phyloP scores from a whole-genome alignment of 2,329 filamentous ascomycete species.

The Aspergillus costaricaensis region DNA sequence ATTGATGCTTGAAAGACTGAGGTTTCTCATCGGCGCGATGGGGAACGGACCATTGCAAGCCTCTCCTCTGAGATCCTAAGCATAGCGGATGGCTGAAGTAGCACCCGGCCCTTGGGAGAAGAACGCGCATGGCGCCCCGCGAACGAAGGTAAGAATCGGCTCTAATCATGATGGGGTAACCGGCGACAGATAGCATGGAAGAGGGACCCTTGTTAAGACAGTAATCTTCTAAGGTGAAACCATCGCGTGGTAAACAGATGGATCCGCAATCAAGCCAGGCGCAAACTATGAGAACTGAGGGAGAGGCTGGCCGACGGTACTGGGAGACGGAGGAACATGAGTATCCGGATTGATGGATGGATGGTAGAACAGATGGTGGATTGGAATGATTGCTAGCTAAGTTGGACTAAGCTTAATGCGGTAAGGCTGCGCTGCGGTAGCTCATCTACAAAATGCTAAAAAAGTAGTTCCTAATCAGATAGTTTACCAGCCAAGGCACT shows the following conservation, averaged over 20 bases:
- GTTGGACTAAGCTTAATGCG: background rate
- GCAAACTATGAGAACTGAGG: background rate
- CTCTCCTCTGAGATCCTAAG: constrained; percentile 20
- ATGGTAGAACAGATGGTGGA: background rate
- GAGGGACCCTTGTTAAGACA: background rate
- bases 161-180: constrained; percentile 22
- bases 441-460: background rate
- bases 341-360: background rate
- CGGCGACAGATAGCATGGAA: background rate
- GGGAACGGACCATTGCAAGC: constrained; percentile 25
- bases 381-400: background rate
- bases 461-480: background rate
- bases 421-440: background rate
- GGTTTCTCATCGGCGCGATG: constrained; percentile 30
- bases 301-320: too few relatives aligned
- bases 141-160: constrained; percentile 18
- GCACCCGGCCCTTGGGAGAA: constrained; percentile 13
- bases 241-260: background rate
- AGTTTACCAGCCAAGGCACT: too few relatives aligned
- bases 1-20: constrained; percentile 60
- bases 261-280: too few relatives aligned
- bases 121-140: constrained; percentile 21
- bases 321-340: too few relatives aligned
- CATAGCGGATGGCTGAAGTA: constrained; percentile 1
- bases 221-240: background rate